Base-by-base conservation (phyloP, 2,329 filamentous ascomycete genomes). In the Ilyonectria robusta region DNA sequence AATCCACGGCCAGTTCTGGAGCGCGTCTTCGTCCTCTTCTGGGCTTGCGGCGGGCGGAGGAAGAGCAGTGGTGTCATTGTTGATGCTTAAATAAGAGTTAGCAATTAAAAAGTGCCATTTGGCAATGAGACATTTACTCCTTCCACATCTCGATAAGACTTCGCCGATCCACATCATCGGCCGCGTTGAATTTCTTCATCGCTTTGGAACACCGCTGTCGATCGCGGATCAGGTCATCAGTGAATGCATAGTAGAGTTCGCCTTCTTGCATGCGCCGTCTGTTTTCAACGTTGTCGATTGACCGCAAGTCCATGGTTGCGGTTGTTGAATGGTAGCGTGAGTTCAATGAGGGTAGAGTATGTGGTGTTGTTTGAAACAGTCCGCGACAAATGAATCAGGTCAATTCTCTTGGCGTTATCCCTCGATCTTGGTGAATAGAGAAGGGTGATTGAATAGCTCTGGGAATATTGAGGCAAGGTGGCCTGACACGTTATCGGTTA, bases 161-260 rank as follows among this genome's bases (percentile, higher is more conserved):
- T 64, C 93, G 85, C 46, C 93, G 87, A 2, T 88, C 79, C 6
- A 88, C 84, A 6, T 91, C 86, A 8, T 86, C 87, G 1, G 88
- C 86, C 54, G 83, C 84, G 79, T 94, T 95, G 82, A 90, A 94
- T 26, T 84, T 84, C 23, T 85, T 79, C 72, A 87, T 89, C 0
- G 93, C 92, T 35, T 82, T 79, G 47, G 85, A 85, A 78, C 91
- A 93, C 15, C 89, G 85, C n/a, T 82, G 81, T 19, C 93, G 88
- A 44, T 86, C 90, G 1, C 86, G 88, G 2, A 88, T 80, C 4
- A 96, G 82, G 37, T 92, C 87, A 0, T 93, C 91, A 1, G 88
- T 88, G 76, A 95, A 95, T 47, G 92, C 89, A 72, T 90, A 87
- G 79, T 94, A 95, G 11, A 95, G 85, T 77, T 95, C 90, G 55